These are phyloP conservation scores for Suillus plorans DNA, from an alignment of 768 basidiomycete genomes.

Conservation along the genomic window DNA sequence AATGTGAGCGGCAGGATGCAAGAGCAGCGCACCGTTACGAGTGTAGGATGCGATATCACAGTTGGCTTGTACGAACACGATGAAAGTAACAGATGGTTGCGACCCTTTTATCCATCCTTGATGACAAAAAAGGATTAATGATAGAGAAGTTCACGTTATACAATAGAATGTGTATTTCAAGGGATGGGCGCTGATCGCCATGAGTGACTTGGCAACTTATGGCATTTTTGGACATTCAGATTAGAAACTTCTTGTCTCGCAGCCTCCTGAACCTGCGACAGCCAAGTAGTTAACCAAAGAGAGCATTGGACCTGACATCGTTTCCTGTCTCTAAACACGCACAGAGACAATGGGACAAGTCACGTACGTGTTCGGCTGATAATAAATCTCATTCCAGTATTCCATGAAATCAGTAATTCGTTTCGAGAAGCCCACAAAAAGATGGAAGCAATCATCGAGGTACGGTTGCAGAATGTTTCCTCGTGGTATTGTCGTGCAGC, in stretches of 20 bases:
- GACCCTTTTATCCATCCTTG: neutral
- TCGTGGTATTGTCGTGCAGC: conserved; percentile 31
- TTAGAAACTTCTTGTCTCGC: neutral
- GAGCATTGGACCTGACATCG: conserved; percentile 37
- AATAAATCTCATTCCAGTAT: no score
- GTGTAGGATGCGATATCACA: neutral
- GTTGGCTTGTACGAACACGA: neutral
- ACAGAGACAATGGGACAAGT: no score
- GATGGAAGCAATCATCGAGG: no score
- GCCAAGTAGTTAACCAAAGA: conserved; percentile 27
- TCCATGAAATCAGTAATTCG: no score
- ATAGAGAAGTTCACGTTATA: neutral
- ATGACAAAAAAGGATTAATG: neutral
- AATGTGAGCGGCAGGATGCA: neutral
- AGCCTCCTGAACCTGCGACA: neutral
- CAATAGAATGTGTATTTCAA: neutral
- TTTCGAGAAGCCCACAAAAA: no score
- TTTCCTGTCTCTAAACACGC: conserved; percentile 28
- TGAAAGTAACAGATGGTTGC: neutral
- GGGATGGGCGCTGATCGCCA: neutral
- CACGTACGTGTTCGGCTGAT: no score
- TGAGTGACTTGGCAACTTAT: neutral
- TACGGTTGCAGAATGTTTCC: conserved; percentile 9
- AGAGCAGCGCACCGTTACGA: neutral
- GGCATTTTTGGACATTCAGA: neutral